Evolutionary conservation across 169 alveolate species (phyloP), one percentile per base, ranked within the genome.

Genomic region (Cytauxzoon felis): DNA sequence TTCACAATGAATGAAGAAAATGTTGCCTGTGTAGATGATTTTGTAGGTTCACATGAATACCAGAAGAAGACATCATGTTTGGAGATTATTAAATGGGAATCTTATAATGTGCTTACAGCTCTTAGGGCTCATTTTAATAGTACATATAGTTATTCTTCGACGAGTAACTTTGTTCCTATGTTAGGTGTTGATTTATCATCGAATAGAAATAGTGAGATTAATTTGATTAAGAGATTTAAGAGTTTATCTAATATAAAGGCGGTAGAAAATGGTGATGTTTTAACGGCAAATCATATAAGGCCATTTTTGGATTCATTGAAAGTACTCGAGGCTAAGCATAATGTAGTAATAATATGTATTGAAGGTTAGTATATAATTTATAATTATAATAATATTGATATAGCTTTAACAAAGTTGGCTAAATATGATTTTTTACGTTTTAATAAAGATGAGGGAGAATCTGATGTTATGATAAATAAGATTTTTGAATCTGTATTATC

Each of bases 301-400:
- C 83, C 83, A 23, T 73, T 73, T 43, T 33, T 73, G 18, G 83
- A 73, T 33, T 70, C 64, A 19, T 50, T 73, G 60, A 64, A 63
- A 24, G 58, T 41, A 26, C 64, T 60, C 18, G 83, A 73, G 43
- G 33, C 71, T 27, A 73, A 64, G 48, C 67, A 73, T 16, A 73
- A 73, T 42, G 56, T 73, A 13, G 57, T 73, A 9, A 73, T 73
- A 5, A 29, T 41, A 9, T 62, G 78, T 42, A 64, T 67, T 5
- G 83, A 73, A 24, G 26, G 63, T 53, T 34, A 53, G 63, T 19
- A 9, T 5, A 26, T 1, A 2, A 16, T n/a, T 26, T 24, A 7
- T 26, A 8, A 53, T 19, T 16, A 19, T 6, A n/a, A n/a, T n/a
- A n/a, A n/a, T n/a, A n/a, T n/a, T n/a, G n/a, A 23, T 53, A 23